These are phyloP conservation scores for Knufia fluminis DNA, from an alignment of 2,329 filamentous ascomycete species.

Conservation along the genomic window DNA sequence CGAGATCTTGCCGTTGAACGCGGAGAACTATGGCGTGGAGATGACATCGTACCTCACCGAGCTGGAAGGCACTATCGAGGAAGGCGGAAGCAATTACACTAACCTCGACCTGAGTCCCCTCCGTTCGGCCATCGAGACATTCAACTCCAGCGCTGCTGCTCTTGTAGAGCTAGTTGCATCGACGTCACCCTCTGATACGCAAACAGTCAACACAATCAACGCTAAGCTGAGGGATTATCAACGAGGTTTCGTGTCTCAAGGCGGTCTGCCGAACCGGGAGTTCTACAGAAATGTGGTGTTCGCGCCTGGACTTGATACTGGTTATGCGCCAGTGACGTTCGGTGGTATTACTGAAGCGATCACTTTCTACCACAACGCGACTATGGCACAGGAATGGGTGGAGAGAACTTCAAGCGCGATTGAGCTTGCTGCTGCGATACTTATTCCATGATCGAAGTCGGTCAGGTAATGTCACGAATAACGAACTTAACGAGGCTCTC, in stretches of 20 bases:
- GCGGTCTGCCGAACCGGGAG: constrained; percentile 36
- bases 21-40: constrained; percentile 30
- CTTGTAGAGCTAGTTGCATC: constrained; percentile 13
- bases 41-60: constrained; percentile 29
- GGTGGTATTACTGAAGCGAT: constrained; percentile 24
- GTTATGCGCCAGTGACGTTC: constrained; percentile 24
- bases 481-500: too few species aligned
- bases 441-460: constrained; percentile 11
- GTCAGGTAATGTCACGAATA: background rate
- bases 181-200: constrained; percentile 11
- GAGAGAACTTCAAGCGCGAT: constrained; percentile 21
- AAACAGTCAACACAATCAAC: constrained; percentile 31
- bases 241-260: constrained; percentile 37
- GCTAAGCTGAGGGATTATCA: constrained; percentile 39
- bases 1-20: constrained; percentile 31
- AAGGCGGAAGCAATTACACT: constrained; percentile 26
- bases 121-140: constrained; percentile 29
- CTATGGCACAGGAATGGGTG: constrained; percentile 21
- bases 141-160: constrained; percentile 24
- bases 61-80: constrained; percentile 23
- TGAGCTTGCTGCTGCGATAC: constrained; percentile 19
- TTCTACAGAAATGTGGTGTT: constrained; percentile 41
- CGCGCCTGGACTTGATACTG: constrained; percentile 36
- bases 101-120: constrained; percentile 22
- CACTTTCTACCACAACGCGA: constrained; percentile 13